Conservation (phyloP, 306 rosid species). For the Lagenaria siceraria region DNA sequence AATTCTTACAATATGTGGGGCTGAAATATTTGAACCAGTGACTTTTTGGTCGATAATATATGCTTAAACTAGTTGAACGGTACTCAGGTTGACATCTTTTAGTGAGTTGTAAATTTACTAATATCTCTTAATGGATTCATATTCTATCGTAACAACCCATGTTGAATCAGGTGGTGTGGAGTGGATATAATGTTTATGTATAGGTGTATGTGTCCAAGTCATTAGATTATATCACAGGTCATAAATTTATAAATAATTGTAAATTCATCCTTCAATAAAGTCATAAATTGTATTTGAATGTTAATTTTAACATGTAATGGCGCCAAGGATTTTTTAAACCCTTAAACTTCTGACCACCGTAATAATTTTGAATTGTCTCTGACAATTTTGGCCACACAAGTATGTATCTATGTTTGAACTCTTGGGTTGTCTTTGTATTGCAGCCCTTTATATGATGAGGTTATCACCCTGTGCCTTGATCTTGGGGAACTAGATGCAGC, state of each 20-base stretch:
- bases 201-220: neutral
- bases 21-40: neutral
- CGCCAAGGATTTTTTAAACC: neutral
- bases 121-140: neutral
- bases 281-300: neutral
- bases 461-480: slow-evolving; percentile 63
- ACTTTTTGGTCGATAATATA: neutral
- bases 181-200: neutral
- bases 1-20: neutral
- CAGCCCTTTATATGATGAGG: slow-evolving; percentile 81
- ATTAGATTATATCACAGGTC: neutral
- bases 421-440: slow-evolving; percentile 4
- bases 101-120: neutral
- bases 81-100: neutral
- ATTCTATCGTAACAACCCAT: neutral
- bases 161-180: neutral
- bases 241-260: neutral
- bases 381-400: neutral
- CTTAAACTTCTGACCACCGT: neutral
- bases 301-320: neutral
- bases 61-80: neutral
- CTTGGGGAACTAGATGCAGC: slow-evolving; percentile 93
- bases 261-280: neutral
- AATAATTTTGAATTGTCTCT: neutral
- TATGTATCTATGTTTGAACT: neutral